These are phyloP conservation scores for Tympanopsis confertula DNA, from an alignment of 2,329 filamentous ascomycete species.

Conservation along the genomic window DNA sequence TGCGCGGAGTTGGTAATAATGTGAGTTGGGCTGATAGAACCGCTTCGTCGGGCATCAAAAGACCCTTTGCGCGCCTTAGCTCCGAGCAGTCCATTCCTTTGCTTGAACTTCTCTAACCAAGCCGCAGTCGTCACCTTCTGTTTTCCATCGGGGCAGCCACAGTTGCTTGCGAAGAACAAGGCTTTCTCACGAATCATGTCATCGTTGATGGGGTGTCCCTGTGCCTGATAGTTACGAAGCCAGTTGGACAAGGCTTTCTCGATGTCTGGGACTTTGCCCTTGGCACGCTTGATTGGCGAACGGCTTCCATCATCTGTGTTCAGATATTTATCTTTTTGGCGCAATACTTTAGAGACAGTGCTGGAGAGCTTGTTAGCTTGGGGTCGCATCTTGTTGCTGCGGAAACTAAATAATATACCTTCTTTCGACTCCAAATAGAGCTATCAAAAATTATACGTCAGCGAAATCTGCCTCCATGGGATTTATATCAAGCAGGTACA, in stretches of 20 bases:
- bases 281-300: conserved; percentile 48
- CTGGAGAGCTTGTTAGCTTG: conserved; percentile 20
- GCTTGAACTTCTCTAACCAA: conserved; percentile 58
- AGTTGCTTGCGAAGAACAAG: conserved; percentile 44
- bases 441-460: conserved; percentile 28
- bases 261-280: conserved; percentile 54
- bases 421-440: conserved; percentile 56
- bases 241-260: conserved; percentile 53
- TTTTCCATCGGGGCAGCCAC: conserved; percentile 41
- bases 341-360: conserved; percentile 56
- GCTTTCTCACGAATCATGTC: conserved; percentile 47
- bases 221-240: conserved; percentile 48
- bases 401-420: conserved; percentile 30
- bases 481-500: neutral
- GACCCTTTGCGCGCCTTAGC: neutral
- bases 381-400: neutral
- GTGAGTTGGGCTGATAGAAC: conserved; percentile 31
- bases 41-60: conserved; percentile 19
- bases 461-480: neutral
- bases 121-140: conserved; percentile 39
- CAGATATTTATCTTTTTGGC: conserved; percentile 57
- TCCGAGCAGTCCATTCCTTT: conserved; percentile 44
- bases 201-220: conserved; percentile 44
- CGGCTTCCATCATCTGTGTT: conserved; percentile 47
- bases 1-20: conserved; percentile 22